These are phyloP conservation scores for Funneliformis mosseae DNA, from an alignment of 192 early-diverging fungal species.

Conservation along the genomic window DNA sequence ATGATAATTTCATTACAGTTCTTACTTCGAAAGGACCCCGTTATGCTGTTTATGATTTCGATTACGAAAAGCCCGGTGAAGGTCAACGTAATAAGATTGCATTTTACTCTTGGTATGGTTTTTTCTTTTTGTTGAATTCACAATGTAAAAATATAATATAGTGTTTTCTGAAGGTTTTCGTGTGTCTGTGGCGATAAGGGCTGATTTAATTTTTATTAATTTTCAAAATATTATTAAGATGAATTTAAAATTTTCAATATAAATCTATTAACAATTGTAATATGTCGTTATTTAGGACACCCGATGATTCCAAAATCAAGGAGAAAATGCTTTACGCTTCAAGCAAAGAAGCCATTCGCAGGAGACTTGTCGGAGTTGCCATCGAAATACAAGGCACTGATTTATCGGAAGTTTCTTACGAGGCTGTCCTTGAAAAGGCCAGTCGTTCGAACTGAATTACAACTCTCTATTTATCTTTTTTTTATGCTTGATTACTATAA, in stretches of 20 bases:
- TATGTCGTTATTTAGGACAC: slow-evolving; percentile 57
- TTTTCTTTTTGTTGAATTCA: too few relatives aligned
- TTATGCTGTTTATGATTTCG: slow-evolving; percentile 89
- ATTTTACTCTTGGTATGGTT: slow-evolving; percentile 77
- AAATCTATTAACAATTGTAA: background rate
- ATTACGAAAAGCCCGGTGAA: slow-evolving; percentile 64
- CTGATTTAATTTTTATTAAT: too few relatives aligned
- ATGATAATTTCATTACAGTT: slow-evolving; percentile 66
- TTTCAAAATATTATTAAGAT: too few relatives aligned
- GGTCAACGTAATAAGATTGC: slow-evolving; percentile 84
- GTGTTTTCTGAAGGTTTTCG: too few relatives aligned
- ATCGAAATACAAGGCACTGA: slow-evolving; percentile 88
- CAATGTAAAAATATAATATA: too few relatives aligned
- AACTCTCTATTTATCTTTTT: too few relatives aligned
- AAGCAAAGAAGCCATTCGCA: slow-evolving; percentile 78
- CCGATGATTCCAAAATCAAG: slow-evolving; percentile 74
- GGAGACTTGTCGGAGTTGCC: slow-evolving; percentile 70
- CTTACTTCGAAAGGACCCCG: slow-evolving; percentile 75
- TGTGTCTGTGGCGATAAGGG: too few relatives aligned
- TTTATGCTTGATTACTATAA: too few relatives aligned
- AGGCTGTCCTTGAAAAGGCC: slow-evolving; percentile 70
- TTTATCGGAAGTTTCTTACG: slow-evolving; percentile 67
- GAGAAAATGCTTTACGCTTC: slow-evolving; percentile 92
- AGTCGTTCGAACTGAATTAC: slow-evolving; percentile 15
- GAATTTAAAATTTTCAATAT: too few relatives aligned